Conservation (phyloP, 2,329 filamentous ascomycete genomes). For the Pezicula radicicola region DNA sequence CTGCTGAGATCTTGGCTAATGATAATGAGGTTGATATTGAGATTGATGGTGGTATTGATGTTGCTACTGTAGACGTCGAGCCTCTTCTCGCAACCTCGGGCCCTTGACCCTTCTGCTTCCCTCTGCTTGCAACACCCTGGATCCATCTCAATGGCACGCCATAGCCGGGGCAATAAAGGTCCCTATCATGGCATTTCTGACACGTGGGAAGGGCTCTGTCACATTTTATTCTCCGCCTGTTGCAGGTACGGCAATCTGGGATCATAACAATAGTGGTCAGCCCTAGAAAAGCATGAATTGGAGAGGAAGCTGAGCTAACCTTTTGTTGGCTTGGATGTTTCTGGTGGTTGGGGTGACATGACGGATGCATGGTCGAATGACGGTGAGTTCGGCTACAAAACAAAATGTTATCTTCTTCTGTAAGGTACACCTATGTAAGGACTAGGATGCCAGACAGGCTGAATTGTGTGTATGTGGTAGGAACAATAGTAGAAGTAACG, state of each 20-base stretch:
- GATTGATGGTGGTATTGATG: background rate
- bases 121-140: conserved; percentile 25
- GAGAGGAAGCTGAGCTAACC: background rate
- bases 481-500: too few species aligned
- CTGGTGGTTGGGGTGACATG: too few species aligned
- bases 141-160: conserved; percentile 30
- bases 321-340: background rate
- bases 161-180: conserved; percentile 31
- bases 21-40: background rate
- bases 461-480: too few species aligned
- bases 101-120: background rate
- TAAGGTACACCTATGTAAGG: too few species aligned
- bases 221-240: conserved; percentile 31
- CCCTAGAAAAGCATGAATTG: background rate
- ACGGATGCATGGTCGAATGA: too few species aligned
- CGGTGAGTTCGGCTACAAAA: too few species aligned
- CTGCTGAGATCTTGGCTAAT: too few species aligned
- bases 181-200: conserved; percentile 31
- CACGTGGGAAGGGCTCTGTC: conserved; percentile 32
- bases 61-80: background rate
- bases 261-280: background rate
- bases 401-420: too few species aligned
- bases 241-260: conserved; percentile 31
- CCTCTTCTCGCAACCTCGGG: background rate
- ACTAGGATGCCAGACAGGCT: too few species aligned